Evolutionary conservation across 768 basidiomycete genomes (phyloP), one percentile per base, ranked within the genome.

Genomic region (Peribolospora kevripleyi): DNA sequence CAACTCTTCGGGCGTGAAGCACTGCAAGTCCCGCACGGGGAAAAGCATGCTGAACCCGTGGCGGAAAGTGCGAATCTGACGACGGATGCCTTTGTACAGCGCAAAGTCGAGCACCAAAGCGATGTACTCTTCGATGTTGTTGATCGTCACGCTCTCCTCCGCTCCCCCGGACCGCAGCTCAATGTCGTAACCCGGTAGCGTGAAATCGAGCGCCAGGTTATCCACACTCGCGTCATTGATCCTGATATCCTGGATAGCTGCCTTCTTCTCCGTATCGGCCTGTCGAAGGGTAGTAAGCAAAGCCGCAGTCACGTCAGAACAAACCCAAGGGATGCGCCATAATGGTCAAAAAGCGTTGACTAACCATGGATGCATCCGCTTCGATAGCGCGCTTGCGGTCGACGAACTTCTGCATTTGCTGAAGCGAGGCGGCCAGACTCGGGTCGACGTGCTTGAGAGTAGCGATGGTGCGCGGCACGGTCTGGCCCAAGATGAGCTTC

Each of bases 1-100:
- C n/a, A 98, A 70, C 67, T 98, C 93, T 56, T 93, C 85, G 4
- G 85, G 76, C 43, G 90, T 82, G 70, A 98, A 98, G 5, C 85
- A 83, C 61, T 82, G 78, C 40, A 98, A 70, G 63, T 98, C 90
- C 38, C 74, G 70, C 49, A 97, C 79, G 4, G 91, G 84, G 74
- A 98, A 97, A 40, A 97, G 88, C 65, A 88, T 53, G 53, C 7
- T 87, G 68, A 91, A 91, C 1, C 87, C 91, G 59, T 88, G 84
- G 59, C 79, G 75, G 78, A 98, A 95, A 2, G 88, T 86, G 63
- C 81, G 78, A 6, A 82, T 82, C 68, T 93, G 88, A 1, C 76
- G 69, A 53, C 74, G 71, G 14, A 80, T 75, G 2, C 90, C 88
- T 52, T 77, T 76, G 1, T 84, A 83, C 9, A 98, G 74, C 54